Evolutionary conservation across 2,329 filamentous ascomycete genomes (phyloP).

Genomic region (Penicillium sp.): DNA sequence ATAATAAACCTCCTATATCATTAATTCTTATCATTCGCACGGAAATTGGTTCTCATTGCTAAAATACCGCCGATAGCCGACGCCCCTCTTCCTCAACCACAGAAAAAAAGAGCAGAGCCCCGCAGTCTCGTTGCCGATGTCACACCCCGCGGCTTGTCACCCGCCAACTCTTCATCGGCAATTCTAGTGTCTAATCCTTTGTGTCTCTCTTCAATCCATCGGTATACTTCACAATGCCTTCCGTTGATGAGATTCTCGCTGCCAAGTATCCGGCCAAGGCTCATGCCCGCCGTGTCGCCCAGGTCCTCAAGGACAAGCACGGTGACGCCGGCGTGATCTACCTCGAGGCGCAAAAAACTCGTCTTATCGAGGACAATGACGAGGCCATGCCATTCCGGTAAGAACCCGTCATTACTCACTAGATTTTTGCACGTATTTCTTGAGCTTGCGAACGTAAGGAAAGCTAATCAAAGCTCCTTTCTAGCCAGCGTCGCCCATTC

Average conservation of each 20-base stretch:
- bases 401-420: background rate
- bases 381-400: constrained; percentile 79
- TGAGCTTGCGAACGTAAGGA: no score
- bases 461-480: background rate
- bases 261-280: constrained; percentile 79
- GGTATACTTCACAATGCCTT: constrained; percentile 32
- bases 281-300: constrained; percentile 81
- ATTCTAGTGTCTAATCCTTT: background rate
- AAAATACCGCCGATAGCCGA: constrained; percentile 6
- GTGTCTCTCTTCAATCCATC: constrained; percentile 2
- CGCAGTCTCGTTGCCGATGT: constrained; percentile 19
- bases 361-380: constrained; percentile 87
- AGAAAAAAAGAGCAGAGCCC: constrained; percentile 16
- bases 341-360: constrained; percentile 80
- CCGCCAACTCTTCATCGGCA: background rate
- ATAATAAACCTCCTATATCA: background rate
- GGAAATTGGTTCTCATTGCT: background rate
- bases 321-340: constrained; percentile 77
- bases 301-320: constrained; percentile 68
- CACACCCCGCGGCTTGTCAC: background rate
- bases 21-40: background rate
- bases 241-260: constrained; percentile 49
- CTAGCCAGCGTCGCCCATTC: constrained; percentile 85
- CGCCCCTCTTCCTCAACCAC: constrained; percentile 3
- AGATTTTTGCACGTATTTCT: background rate